Evolutionary conservation across 768 basidiomycete genomes (phyloP).

Genomic region (Harrya chromipes): DNA sequence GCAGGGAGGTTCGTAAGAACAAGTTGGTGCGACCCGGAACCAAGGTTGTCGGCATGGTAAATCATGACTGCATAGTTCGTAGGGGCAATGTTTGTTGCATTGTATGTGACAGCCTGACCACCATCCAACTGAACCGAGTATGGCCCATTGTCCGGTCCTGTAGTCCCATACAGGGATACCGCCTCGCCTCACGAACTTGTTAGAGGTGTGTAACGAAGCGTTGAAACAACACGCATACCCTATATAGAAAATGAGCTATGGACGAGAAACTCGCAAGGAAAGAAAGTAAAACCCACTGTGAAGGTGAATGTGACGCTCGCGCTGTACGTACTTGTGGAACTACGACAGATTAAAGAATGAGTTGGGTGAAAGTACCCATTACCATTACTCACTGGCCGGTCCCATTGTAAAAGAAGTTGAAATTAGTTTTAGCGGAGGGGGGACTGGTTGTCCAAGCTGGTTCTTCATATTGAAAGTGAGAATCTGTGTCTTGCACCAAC

Average conservation of each 20-base stretch:
- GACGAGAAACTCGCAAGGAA: neutral
- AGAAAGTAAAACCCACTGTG: constrained; percentile 28
- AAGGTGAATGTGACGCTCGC: constrained; percentile 27
- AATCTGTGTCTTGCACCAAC: constrained; percentile 37
- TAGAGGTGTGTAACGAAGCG: neutral
- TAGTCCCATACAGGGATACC: constrained; percentile 43
- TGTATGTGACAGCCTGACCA: constrained; percentile 19
- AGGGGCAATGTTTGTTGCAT: constrained; percentile 16
- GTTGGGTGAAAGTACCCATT: neutral
- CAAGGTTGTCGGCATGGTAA: constrained; percentile 38
- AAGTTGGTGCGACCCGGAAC: constrained; percentile 37
- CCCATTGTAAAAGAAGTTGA: constrained; percentile 39
- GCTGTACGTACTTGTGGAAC: constrained; percentile 33
- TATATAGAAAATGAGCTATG: constrained; percentile 8
- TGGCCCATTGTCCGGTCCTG: constrained; percentile 34
- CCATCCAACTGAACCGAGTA: constrained; percentile 38
- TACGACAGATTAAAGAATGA: constrained; percentile 14
- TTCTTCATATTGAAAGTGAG: constrained; percentile 39
- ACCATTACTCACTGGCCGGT: constrained; percentile 38
- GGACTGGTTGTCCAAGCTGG: constrained; percentile 35
- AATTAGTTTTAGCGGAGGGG: constrained; percentile 27
- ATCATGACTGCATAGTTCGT: constrained; percentile 29
- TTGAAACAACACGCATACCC: constrained; percentile 15
- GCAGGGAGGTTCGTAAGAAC: constrained; percentile 32
- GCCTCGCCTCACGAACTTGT: constrained; percentile 35